A percentile compares a stretch with the other conserved stretches of the same genome.
Evolutionary conservation across 78 protist genomes (phyloP).

Genomic region (Protostelium mycophagum): DNA sequence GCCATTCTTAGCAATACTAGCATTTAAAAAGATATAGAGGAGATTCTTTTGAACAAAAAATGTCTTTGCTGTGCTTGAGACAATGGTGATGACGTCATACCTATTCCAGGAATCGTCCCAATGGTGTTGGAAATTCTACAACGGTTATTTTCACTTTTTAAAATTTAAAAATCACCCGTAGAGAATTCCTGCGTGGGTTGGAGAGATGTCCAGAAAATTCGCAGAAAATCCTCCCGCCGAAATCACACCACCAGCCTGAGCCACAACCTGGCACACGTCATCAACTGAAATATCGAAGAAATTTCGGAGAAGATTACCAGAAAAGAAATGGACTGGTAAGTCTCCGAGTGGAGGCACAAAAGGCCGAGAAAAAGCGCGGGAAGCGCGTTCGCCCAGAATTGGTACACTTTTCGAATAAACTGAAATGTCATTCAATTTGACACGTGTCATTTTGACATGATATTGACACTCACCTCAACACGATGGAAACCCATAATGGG

Average conservation of each 20-base stretch:
- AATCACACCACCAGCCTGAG: not conserved
- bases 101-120: not conserved
- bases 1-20: too few relatives aligned
- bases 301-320: not conserved
- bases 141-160: not conserved
- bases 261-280: not conserved
- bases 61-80: not conserved
- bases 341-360: not conserved
- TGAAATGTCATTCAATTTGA: not conserved
- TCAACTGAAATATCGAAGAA: not conserved
- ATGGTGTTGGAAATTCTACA: not conserved
- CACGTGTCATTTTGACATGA: not conserved
- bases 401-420: not conserved
- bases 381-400: not conserved
- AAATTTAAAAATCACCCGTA: not conserved
- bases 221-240: not conserved
- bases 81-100: not conserved
- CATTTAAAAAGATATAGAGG: too few relatives aligned
- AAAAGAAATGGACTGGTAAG: not conserved
- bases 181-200: not conserved
- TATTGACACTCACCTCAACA: not conserved
- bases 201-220: not conserved
- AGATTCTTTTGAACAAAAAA: too few relatives aligned
- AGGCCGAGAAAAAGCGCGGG: not conserved
- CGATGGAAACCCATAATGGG: not conserved